Conservation (phyloP, 2,329 filamentous ascomycete species). For the Xylaria sp. region DNA sequence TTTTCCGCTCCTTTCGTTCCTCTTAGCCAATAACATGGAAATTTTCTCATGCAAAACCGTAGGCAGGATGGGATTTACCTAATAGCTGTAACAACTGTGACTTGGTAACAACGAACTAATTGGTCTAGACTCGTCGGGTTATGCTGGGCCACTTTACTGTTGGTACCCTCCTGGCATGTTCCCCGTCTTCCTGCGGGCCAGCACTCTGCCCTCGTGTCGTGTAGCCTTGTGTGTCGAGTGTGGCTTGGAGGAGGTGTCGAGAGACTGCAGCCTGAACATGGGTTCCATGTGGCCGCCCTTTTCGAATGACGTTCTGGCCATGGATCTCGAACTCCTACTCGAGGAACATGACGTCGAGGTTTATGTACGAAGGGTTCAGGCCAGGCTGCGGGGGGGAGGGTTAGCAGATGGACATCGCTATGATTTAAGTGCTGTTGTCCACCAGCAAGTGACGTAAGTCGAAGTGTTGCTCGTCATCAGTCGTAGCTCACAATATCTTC, state of each 20-base stretch:
- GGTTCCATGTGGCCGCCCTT: conserved; percentile 39
- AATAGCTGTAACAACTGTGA: conserved; percentile 7
- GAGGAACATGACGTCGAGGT: conserved; percentile 47
- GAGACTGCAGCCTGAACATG: conserved; percentile 33
- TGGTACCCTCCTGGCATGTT: conserved; percentile 9
- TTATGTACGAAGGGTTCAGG: conserved; percentile 35
- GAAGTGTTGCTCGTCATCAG: conserved; percentile 25
- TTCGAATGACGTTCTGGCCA: conserved; percentile 45
- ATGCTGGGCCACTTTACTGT: conserved; percentile 3
- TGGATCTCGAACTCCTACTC: conserved; percentile 23
- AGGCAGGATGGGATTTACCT: conserved; percentile 8
- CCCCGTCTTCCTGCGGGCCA: conserved; percentile 32
- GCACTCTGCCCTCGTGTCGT: conserved; percentile 30
- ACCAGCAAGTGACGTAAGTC: conserved; percentile 46
- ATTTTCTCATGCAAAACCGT: not conserved
- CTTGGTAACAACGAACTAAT: conserved; percentile 28
- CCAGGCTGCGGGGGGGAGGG: conserved; percentile 25
- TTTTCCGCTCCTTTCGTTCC: conserved; percentile 17
- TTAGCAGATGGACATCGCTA: conserved; percentile 7
- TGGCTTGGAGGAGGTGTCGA: conserved; percentile 40
- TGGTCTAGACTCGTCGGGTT: not conserved
- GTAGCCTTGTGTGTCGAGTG: conserved; percentile 45
- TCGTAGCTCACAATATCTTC: conserved; percentile 14
- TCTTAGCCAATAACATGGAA: conserved; percentile 2
- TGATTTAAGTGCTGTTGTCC: conserved; percentile 2